Conservation (phyloP, 345 rosid genomes). For the Rhodamnia argentea region DNA sequence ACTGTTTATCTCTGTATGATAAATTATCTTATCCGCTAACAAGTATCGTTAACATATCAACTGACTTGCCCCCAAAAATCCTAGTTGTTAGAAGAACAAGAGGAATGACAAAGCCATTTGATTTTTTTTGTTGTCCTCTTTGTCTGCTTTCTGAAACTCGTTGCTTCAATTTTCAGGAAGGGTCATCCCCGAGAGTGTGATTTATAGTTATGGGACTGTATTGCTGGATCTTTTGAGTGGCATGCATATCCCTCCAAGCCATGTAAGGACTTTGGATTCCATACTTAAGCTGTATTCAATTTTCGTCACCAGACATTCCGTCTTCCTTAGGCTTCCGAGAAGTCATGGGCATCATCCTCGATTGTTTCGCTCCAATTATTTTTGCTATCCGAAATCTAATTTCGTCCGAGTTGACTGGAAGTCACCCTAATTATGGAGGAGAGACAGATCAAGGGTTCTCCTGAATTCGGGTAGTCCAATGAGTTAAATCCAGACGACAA, state of each 20-base stretch:
- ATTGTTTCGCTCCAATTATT: neutral
- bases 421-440: neutral
- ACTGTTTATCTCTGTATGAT: neutral
- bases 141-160: neutral
- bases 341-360: neutral
- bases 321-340: neutral
- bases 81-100: neutral
- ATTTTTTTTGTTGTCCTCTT: neutral
- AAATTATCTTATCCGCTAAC: neutral
- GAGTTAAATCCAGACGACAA: neutral
- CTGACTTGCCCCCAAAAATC: neutral
- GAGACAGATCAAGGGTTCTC: neutral
- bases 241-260: slow-evolving; percentile 82
- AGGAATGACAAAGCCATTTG: neutral
- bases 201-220: slow-evolving; percentile 70
- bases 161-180: slow-evolving; percentile 33
- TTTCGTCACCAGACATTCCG: neutral
- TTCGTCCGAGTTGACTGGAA: neutral
- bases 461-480: neutral
- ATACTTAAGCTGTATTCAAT: neutral
- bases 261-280: slow-evolving; percentile 30
- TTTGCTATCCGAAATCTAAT: neutral
- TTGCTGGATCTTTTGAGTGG: slow-evolving; percentile 79
- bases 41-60: neutral
- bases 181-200: slow-evolving; percentile 65